Evolutionary conservation across 2,329 filamentous ascomycete species (phyloP).

Genomic region (Alternaria longipes): DNA sequence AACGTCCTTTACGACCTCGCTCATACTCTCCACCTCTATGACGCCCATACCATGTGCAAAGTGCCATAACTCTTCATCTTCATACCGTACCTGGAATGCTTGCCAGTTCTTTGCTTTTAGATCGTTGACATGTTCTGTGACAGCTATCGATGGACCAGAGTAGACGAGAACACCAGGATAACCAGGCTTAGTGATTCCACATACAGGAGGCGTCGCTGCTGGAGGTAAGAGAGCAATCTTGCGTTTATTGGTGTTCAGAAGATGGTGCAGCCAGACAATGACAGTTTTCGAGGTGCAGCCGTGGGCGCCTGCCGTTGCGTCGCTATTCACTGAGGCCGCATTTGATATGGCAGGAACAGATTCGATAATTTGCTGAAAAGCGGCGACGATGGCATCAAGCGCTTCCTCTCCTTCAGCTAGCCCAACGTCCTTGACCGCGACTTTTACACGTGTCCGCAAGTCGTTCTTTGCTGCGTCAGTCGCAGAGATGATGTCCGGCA

Average conservation of each 20-base stretch:
- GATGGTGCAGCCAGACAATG: slow-evolving; percentile 58
- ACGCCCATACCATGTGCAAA: slow-evolving; percentile 54
- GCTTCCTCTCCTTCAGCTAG: slow-evolving; percentile 53
- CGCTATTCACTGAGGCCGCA: neutral
- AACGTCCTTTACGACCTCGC: slow-evolving; percentile 53
- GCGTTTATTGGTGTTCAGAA: slow-evolving; percentile 57
- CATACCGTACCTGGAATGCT: slow-evolving; percentile 57
- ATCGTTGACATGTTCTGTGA: slow-evolving; percentile 54
- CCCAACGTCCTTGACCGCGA: slow-evolving; percentile 33
- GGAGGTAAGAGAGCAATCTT: slow-evolving; percentile 54
- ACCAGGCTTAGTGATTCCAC: slow-evolving; percentile 57
- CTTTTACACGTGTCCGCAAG: slow-evolving; percentile 45
- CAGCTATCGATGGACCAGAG: slow-evolving; percentile 49
- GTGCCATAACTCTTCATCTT: slow-evolving; percentile 50
- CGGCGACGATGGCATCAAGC: slow-evolving; percentile 54
- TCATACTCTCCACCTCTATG: slow-evolving; percentile 57
- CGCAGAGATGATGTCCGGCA: slow-evolving; percentile 53
- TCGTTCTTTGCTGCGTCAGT: slow-evolving; percentile 48
- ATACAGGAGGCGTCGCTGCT: slow-evolving; percentile 32
- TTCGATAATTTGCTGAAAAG: slow-evolving; percentile 44
- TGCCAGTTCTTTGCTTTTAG: slow-evolving; percentile 57
- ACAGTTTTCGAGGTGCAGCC: slow-evolving; percentile 44
- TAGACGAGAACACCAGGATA: slow-evolving; percentile 58
- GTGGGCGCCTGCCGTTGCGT: neutral
- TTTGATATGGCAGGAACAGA: neutral